Base-by-base conservation (phyloP, 2,329 filamentous ascomycete genomes). In the Fusarium begoniae region DNA sequence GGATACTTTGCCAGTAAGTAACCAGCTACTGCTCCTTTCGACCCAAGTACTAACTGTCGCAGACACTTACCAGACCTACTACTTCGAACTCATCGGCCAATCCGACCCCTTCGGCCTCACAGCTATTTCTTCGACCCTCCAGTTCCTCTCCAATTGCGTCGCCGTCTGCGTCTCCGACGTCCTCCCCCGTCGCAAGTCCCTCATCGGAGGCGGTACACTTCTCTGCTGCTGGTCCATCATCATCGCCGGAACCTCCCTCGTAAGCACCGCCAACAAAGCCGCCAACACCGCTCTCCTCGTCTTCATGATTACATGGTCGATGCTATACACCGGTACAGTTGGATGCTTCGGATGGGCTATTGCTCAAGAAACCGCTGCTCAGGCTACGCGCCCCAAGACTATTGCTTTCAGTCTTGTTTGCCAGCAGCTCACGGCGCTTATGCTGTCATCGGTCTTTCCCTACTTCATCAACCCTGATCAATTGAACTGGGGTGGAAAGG, bases 391-490 rank as follows among this genome's bases (percentile, higher is more conserved):
- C 11, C 78, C 78, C 41, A 80, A 80, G 72, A 80, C 78, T 1
- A 79, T 80, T 22, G 77, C 78, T 0, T 80, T 80, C 56, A 77
- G 70, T 41, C 62, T 80, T 15, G 75, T 80, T 2, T 80, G 78
- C 47, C 78, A 82, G 47, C 81, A 82, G 30, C 73, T 83, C 0
- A 83, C 81, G 0, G 81, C 81, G 0, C 77, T 82, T 6, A 79
- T 82, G 79, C 77, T 82, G 14, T 81, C 79, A 5, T 81, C 79
- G 0, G 78, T 83, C 1, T 82, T 83, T 40, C 81, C 81, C 0
- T 83, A 76, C 71, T 82, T 82, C 38, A 82, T 83, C 69, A 82
- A 83, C 71, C 81, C 81, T 0, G 80, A 83, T 62, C 79, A 82
- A 59, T 62, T 82, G 5, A 83, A 83, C 63, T 82, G 81, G 81